phyloP scores from a whole-genome alignment of 768 basidiomycete species.

The Kondoa malvinella region DNA sequence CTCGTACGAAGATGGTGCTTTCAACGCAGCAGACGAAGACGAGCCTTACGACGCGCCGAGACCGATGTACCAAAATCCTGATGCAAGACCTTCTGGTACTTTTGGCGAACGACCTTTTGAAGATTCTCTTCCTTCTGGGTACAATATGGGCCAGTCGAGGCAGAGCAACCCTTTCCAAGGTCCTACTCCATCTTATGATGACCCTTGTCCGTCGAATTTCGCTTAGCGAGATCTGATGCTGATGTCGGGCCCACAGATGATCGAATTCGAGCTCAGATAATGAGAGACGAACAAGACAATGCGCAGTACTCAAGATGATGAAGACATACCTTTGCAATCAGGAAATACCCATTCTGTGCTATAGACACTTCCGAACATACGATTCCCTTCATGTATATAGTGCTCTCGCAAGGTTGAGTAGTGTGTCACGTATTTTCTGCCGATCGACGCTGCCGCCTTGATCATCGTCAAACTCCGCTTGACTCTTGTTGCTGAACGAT shows the following conservation, averaged over 20 bases:
- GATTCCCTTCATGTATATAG: neutral
- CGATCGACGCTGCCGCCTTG: too few relatives aligned
- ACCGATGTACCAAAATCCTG: neutral
- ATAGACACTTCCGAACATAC: neutral
- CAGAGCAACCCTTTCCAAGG: neutral
- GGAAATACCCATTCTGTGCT: neutral
- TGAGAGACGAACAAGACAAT: neutral
- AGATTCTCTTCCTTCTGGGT: neutral
- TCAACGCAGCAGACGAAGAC: neutral
- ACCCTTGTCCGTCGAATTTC: neutral
- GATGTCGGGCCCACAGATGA: neutral
- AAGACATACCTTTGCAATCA: neutral
- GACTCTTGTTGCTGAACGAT: too few relatives aligned
- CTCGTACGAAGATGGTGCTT: neutral
- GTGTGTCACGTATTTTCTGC: too few relatives aligned
- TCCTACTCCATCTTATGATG: neutral
- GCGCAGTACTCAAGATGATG: neutral
- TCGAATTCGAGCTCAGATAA: neutral
- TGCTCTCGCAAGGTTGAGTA: too few relatives aligned
- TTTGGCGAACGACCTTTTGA: conserved; percentile 3
- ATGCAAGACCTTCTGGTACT: neutral
- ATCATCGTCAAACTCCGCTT: too few relatives aligned
- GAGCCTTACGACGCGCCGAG: neutral
- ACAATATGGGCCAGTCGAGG: neutral
- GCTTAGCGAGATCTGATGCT: neutral